Conservation (phyloP, 2,329 filamentous ascomycete species). For the Paracamarosporium sp. region DNA sequence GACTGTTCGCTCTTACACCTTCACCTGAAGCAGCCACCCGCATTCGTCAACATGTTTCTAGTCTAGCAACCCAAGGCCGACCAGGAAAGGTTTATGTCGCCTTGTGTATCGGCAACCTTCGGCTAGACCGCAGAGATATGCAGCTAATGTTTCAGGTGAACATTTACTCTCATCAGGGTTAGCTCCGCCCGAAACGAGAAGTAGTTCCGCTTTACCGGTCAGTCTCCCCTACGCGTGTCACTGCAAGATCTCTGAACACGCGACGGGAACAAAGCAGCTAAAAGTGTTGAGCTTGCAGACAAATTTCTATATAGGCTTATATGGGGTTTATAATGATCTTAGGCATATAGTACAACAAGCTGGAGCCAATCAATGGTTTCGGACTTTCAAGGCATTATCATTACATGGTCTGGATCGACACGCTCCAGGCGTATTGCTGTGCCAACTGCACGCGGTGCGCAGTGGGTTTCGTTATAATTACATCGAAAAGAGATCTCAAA, state of each 20-base stretch:
- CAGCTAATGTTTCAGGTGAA: slow-evolving; percentile 16
- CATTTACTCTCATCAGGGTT: not conserved
- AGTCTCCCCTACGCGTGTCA: not conserved
- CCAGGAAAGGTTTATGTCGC: not conserved
- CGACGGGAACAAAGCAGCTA: not conserved
- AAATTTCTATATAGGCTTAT: not conserved
- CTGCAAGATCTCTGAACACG: not conserved
- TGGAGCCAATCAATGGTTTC: slow-evolving; percentile 1
- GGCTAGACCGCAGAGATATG: not conserved
- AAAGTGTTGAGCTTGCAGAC: not conserved
- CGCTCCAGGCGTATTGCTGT: slow-evolving; percentile 7
- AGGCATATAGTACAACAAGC: not conserved
- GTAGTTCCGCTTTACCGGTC: not conserved
- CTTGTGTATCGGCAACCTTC: not conserved
- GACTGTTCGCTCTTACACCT: not conserved
- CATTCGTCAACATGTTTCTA: slow-evolving; percentile 1
- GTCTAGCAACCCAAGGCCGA: not conserved
- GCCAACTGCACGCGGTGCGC: slow-evolving; percentile 3
- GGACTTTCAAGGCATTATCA: not conserved
- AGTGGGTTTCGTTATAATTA: not conserved
- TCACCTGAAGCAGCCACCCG: slow-evolving; percentile 9
- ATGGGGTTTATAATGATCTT: not conserved
- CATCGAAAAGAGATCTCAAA: not conserved
- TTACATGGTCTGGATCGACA: slow-evolving; percentile 1
- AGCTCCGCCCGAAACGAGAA: not conserved